Conservation (phyloP, 805 yeast species). For the Yamadazyma laniorum region DNA sequence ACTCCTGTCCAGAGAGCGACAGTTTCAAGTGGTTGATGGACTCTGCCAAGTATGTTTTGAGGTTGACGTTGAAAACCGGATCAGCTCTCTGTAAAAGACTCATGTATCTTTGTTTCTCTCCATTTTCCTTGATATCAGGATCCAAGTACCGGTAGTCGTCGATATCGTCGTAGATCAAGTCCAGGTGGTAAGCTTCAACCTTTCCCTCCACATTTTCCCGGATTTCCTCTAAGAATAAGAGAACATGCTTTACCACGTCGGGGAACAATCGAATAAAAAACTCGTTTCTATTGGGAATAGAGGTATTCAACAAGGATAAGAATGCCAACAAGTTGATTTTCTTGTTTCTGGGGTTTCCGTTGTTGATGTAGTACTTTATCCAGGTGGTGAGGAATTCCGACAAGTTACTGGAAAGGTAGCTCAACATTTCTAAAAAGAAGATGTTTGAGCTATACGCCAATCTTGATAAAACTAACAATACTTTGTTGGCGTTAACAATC, state of each 20-base stretch:
- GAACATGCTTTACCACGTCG: constrained; percentile 29
- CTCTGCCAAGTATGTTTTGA: constrained; percentile 43
- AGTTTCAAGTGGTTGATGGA: constrained; percentile 26
- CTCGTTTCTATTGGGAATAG: constrained; percentile 21
- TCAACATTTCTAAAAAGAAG: constrained; percentile 32
- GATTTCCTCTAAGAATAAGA: constrained; percentile 67
- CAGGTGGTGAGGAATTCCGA: constrained; percentile 30
- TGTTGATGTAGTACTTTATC: constrained; percentile 44
- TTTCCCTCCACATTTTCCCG: constrained; percentile 48
- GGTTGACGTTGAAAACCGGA: constrained; percentile 42
- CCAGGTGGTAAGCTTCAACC: constrained; percentile 37
- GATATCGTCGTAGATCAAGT: constrained; percentile 39
- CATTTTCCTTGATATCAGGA: constrained; percentile 40
- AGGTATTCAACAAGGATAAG: constrained; percentile 46
- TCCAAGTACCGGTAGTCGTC: constrained; percentile 43
- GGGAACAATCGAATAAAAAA: constrained; percentile 23
- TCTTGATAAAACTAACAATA: constrained; percentile 37
- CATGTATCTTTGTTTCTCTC: constrained; percentile 40
- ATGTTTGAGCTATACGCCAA: constrained; percentile 34
- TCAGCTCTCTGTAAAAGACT: constrained; percentile 29
- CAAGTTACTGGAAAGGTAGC: constrained; percentile 23
- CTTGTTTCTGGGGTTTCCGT: constrained; percentile 73
- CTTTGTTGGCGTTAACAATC: constrained; percentile 37
- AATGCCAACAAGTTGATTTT: constrained; percentile 68
- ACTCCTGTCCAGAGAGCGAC: constrained; percentile 26